A percentile compares a stretch with the other conserved stretches of the same genome.
Evolutionary conservation across 1,139 yeast genomes (phyloP).

Genomic region (Suhomyces maxii): DNA sequence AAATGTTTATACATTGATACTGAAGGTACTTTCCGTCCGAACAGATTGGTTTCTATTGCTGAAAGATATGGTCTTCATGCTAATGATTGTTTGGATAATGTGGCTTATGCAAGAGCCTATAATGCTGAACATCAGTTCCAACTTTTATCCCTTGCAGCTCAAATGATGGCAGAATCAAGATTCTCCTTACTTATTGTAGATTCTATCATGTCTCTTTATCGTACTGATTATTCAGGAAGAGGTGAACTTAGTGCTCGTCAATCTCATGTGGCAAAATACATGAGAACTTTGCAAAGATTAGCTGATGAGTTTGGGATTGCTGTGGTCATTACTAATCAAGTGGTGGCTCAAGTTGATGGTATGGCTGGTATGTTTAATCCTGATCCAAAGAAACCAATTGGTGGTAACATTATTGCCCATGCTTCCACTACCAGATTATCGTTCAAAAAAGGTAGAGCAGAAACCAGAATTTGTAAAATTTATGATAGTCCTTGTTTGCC

Average conservation of each 20-base stretch:
- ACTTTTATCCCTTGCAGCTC: constrained; percentile 84
- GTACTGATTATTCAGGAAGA: constrained; percentile 95
- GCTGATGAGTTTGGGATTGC: constrained; percentile 99
- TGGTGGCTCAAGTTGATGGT: constrained; percentile 97
- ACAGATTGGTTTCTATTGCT: constrained; percentile 85
- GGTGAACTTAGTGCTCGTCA: constrained; percentile 97
- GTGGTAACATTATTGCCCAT: constrained; percentile 97
- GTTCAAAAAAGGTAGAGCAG: constrained; percentile 87
- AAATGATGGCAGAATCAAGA: constrained; percentile 94
- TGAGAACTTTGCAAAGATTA: constrained; percentile 86
- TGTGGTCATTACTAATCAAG: constrained; percentile 97
- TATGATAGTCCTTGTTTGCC: constrained; percentile 96
- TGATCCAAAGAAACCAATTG: constrained; percentile 99
- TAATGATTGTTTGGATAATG: constrained; percentile 93
- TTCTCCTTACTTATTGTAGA: constrained; percentile 83
- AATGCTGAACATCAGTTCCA: constrained; percentile 95
- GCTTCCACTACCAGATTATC: constrained; percentile 91
- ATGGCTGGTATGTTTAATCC: constrained; percentile 80
- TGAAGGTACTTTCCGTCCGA: constrained; percentile 95
- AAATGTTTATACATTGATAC: constrained; percentile 95
- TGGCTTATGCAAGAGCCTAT: constrained; percentile 95
- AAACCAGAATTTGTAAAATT: constrained; percentile 89
- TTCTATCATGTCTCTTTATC: constrained; percentile 91
- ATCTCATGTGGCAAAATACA: constrained; percentile 87
- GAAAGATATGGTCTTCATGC: constrained; percentile 90